Percentiles rank a stretch among this genome's conserved stretches.
Evolutionary conservation across 2,329 filamentous ascomycete species (phyloP).

Genomic region (Botrytis fragariae): DNA sequence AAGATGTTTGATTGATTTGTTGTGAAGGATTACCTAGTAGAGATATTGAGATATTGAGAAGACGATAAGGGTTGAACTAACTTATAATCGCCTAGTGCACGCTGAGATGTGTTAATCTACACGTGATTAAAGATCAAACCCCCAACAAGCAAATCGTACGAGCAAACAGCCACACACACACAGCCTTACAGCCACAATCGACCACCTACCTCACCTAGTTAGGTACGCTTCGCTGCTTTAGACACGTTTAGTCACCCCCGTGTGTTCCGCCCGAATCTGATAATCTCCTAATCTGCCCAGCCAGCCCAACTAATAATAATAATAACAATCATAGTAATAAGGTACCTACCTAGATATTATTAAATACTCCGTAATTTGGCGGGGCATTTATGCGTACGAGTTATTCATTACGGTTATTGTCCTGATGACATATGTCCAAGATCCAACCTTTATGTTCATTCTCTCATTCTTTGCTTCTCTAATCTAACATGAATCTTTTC

Average conservation of each 20-base stretch:
- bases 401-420: constrained; percentile 17
- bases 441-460: not conserved
- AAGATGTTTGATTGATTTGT: constrained; percentile 5
- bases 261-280: not conserved
- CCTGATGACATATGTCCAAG: constrained; percentile 14
- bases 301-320: constrained; percentile 3
- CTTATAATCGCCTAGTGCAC: not conserved
- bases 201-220: not conserved
- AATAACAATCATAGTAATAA: not conserved
- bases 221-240: constrained; percentile 5
- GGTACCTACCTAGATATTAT: not conserved
- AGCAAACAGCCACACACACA: not conserved
- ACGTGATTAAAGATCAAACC: not conserved
- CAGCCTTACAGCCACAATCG: not conserved
- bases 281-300: not conserved
- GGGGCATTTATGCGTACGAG: constrained; percentile 18
- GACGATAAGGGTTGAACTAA: not conserved
- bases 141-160: not conserved
- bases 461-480: constrained; percentile 17
- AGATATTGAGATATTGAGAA: not conserved
- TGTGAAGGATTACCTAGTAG: not conserved
- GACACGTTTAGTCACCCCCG: not conserved
- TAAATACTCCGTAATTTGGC: constrained; percentile 12
- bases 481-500: constrained; percentile 24
- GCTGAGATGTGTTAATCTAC: not conserved